Conservation (phyloP, 2,329 filamentous ascomycete genomes). For the Harringtonia lauricola region DNA sequence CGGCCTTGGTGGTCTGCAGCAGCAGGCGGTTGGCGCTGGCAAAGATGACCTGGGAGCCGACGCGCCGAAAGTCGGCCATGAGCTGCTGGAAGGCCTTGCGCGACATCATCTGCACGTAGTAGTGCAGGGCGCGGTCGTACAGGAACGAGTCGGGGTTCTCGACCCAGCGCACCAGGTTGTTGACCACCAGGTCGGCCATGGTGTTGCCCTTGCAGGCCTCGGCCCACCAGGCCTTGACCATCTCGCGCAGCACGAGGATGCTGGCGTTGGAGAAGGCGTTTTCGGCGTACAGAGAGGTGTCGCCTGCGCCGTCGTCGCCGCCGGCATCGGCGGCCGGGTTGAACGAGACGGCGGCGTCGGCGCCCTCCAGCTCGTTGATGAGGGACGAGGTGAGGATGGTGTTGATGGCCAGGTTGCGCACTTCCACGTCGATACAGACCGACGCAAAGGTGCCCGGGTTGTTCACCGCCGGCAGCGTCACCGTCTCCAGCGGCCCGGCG, state of each 20-base stretch:
- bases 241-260: slow-evolving; percentile 82
- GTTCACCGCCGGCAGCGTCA: slow-evolving; percentile 88
- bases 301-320: slow-evolving; percentile 56
- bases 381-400: slow-evolving; percentile 93
- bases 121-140: slow-evolving; percentile 87
- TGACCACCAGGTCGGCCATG: slow-evolving; percentile 97
- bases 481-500: slow-evolving; percentile 67
- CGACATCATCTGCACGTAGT: slow-evolving; percentile 98
- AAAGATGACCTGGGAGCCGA: slow-evolving; percentile 93
- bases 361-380: slow-evolving; percentile 90
- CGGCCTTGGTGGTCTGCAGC: slow-evolving; percentile 89
- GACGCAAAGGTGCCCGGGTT: slow-evolving; percentile 89
- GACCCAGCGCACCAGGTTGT: slow-evolving; percentile 95
- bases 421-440: slow-evolving; percentile 88
- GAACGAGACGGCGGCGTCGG: slow-evolving; percentile 75
- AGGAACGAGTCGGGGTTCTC: slow-evolving; percentile 88
- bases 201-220: slow-evolving; percentile 82
- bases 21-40: slow-evolving; percentile 82
- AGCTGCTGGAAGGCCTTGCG: slow-evolving; percentile 94
- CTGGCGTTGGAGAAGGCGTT: slow-evolving; percentile 89
- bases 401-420: slow-evolving; percentile 93
- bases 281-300: slow-evolving; percentile 67
- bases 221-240: slow-evolving; percentile 98
- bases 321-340: slow-evolving; percentile 52
- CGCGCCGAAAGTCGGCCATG: slow-evolving; percentile 90